Evolutionary conservation across 2,329 filamentous ascomycete genomes (phyloP).

Genomic region (Cordyceps javanica): DNA sequence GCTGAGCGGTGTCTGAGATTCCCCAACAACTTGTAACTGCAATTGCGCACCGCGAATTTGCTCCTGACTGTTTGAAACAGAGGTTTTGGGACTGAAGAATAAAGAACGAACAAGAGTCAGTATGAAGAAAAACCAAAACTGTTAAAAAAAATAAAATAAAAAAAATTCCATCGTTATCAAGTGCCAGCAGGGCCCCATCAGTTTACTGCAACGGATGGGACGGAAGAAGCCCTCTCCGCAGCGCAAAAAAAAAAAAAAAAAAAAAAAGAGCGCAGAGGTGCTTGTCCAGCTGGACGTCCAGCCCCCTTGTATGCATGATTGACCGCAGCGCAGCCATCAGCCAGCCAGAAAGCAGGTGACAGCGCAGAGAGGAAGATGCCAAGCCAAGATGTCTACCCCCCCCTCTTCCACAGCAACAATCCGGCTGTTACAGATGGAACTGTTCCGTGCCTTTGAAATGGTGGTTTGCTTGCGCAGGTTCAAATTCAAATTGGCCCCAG

Average conservation of each 20-base stretch:
- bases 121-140: no score
- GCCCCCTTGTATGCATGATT: not conserved
- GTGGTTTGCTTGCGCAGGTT: not conserved
- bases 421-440: not conserved
- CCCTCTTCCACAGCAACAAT: constrained; percentile 2
- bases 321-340: not conserved
- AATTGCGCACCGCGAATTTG: no score
- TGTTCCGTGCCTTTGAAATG: not conserved
- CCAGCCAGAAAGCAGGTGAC: not conserved
- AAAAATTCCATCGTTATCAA: not conserved
- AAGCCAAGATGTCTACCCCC: not conserved
- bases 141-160: no score
- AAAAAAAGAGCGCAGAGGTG: not conserved
- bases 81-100: not conserved
- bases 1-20: no score
- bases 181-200: not conserved
- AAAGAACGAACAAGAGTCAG: not conserved
- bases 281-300: not conserved
- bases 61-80: not conserved
- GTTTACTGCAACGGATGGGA: not conserved
- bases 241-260: not conserved
- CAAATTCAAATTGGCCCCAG: no score
- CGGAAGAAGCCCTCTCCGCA: constrained; percentile 6
- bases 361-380: not conserved
- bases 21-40: no score